A percentile compares a stretch with the other conserved stretches of the same genome.
Evolutionary conservation across 305 asterid species (phyloP).

Genomic region (Fraxinus xanthoxyloides): DNA sequence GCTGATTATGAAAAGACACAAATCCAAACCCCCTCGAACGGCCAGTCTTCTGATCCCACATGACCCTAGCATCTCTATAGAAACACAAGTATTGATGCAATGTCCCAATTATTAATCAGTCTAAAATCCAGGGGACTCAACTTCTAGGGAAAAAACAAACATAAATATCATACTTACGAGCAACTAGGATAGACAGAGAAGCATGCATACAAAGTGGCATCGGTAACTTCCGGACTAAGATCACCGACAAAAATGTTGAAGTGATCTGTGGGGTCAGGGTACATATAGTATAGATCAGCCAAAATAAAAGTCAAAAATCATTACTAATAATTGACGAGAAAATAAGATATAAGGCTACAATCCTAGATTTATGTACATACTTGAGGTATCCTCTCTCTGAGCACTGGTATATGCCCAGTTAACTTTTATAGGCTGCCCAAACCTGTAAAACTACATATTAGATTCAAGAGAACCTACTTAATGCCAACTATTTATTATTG

Average conservation of each 20-base stretch:
- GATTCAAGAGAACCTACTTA: slow-evolving; percentile 19
- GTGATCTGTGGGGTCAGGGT: slow-evolving; percentile 49
- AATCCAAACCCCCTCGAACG: slow-evolving; percentile 98
- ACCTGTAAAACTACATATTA: slow-evolving; percentile 49
- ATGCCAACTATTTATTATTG: slow-evolving; percentile 10
- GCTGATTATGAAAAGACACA: slow-evolving; percentile 85
- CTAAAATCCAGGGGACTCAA: slow-evolving; percentile 5
- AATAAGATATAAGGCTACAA: not conserved
- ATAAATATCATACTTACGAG: slow-evolving; percentile 59
- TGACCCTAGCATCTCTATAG: slow-evolving; percentile 85
- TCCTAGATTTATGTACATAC: slow-evolving; percentile 34
- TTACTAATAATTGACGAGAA: not conserved
- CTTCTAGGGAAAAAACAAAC: slow-evolving; percentile 1
- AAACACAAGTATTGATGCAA: not conserved
- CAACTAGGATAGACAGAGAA: slow-evolving; percentile 70
- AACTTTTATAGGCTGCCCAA: slow-evolving; percentile 93
- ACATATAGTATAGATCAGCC: not conserved
- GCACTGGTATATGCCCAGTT: slow-evolving; percentile 93
- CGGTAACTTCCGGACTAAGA: slow-evolving; percentile 95
- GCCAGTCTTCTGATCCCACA: slow-evolving; percentile 97
- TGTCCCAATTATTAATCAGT: not conserved
- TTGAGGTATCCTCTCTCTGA: slow-evolving; percentile 92
- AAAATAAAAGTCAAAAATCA: slow-evolving; percentile 1
- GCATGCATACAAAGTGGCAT: slow-evolving; percentile 77
- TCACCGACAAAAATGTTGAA: slow-evolving; percentile 86